Percentiles rank a stretch among this genome's conserved stretches.
phyloP scores from a whole-genome alignment of 345 rosid species.

The Carallia pectinifolia region DNA sequence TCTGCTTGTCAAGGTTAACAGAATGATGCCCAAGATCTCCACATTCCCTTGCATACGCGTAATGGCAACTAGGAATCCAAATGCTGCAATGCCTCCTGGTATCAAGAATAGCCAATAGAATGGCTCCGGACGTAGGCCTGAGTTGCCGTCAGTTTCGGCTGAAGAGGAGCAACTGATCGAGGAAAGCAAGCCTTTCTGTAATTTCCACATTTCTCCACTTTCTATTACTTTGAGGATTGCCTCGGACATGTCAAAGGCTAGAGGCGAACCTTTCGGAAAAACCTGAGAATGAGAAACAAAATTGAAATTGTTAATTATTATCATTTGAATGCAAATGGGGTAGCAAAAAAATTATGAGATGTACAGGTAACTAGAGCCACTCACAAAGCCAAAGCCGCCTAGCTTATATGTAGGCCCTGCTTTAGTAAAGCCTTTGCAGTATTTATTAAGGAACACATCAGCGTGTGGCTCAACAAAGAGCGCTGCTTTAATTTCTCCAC shows the following conservation, averaged over 20 bases:
- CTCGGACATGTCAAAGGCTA: constrained; percentile 25
- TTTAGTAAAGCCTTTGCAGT: constrained; percentile 25
- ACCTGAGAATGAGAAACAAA: constrained; percentile 11
- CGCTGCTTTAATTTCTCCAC: constrained; percentile 27
- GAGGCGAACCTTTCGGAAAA: constrained; percentile 27
- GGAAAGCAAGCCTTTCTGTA: constrained; percentile 7
- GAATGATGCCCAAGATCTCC: not conserved
- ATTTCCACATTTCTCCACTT: constrained; percentile 22
- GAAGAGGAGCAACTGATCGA: constrained; percentile 23
- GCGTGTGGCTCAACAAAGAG: constrained; percentile 34
- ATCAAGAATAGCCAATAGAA: constrained; percentile 20
- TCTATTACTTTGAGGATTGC: constrained; percentile 25
- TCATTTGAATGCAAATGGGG: not conserved
- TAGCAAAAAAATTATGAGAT: not conserved
- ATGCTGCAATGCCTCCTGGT: constrained; percentile 18
- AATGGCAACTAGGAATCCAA: constrained; percentile 13
- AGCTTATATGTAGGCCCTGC: constrained; percentile 22
- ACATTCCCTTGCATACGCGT: not conserved
- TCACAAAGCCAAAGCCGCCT: constrained; percentile 35
- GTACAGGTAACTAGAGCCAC: not conserved
- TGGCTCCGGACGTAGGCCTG: constrained; percentile 18
- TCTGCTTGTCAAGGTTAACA: not conserved
- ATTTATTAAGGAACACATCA: constrained; percentile 27
- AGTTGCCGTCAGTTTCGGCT: not conserved
- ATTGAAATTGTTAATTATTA: not conserved